phyloP scores from a whole-genome alignment of 495 filamentous ascomycete genomes.

The Collariella sp. region DNA sequence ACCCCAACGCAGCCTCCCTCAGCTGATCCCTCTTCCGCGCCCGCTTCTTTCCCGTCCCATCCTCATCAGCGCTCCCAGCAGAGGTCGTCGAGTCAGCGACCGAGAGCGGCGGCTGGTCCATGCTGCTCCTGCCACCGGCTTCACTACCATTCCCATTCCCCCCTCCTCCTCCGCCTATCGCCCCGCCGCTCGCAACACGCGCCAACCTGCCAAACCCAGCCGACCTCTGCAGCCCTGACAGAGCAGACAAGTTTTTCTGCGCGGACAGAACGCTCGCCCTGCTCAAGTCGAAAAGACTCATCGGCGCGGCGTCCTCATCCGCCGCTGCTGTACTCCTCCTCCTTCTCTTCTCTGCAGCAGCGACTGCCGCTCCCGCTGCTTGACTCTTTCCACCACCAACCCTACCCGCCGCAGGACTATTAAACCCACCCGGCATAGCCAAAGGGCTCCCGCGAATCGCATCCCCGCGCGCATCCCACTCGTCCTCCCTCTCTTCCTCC shows the following conservation, averaged over 20 bases:
- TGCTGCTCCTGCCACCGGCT: conserved; percentile 10
- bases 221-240: conserved; percentile 37
- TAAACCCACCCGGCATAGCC: conserved; percentile 59
- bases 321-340: conserved; percentile 10
- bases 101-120: conserved; percentile 5
- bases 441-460: conserved; percentile 10
- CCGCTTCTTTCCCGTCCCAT: conserved; percentile 37
- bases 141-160: neutral
- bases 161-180: neutral
- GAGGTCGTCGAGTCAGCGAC: neutral
- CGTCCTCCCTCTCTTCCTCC: conserved; percentile 65
- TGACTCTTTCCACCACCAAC: too few relatives aligned
- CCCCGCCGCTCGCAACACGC: neutral
- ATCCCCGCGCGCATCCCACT: conserved; percentile 63
- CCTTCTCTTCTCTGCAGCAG: conserved; percentile 7
- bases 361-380: conserved; percentile 17
- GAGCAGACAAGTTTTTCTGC: conserved; percentile 40
- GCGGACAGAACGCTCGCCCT: conserved; percentile 69
- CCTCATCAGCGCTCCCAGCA: conserved; percentile 15
- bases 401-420: neutral
- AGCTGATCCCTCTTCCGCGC: conserved; percentile 75
- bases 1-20: conserved; percentile 62
- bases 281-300: conserved; percentile 90
- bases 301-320: conserved; percentile 66
- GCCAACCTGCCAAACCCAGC: conserved; percentile 3